A percentile compares a stretch with the other conserved stretches of the same genome.
Conservation (phyloP, 2,329 filamentous ascomycete species). For the Seiridium cupressi region DNA sequence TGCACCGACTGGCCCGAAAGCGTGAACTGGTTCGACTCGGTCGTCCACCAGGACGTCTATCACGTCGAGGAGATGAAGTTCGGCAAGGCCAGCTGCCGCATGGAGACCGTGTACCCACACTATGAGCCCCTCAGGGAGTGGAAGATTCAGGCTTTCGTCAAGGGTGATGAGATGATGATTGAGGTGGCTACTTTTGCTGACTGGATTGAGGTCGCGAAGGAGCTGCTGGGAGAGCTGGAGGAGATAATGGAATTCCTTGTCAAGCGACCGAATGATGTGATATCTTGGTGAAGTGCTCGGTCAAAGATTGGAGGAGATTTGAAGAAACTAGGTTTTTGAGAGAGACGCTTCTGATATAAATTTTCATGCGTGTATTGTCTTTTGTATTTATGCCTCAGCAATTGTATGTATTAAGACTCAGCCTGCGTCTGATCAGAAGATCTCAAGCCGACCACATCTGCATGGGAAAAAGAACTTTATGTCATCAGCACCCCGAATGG, state of each 20-base stretch:
- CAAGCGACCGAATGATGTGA: conserved; percentile 24
- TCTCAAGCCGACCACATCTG: not conserved
- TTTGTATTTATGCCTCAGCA: too few species aligned
- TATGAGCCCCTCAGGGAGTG: conserved; percentile 54
- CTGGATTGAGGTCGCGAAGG: conserved; percentile 50
- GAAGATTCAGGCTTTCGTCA: conserved; percentile 61
- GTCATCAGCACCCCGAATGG: conserved; percentile 12
- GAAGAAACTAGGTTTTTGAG: too few species aligned
- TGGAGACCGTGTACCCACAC: conserved; percentile 60
- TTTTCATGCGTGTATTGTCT: too few species aligned
- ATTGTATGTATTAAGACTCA: too few species aligned
- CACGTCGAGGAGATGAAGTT: conserved; percentile 56
- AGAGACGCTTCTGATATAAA: too few species aligned
- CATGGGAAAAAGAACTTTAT: conserved; percentile 7
- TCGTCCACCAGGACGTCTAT: conserved; percentile 59
- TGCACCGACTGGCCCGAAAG: conserved; percentile 44
- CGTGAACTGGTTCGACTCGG: conserved; percentile 49
- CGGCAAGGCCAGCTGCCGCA: conserved; percentile 33
- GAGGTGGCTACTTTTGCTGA: conserved; percentile 60
- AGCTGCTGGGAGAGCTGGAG: conserved; percentile 49
- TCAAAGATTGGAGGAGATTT: too few species aligned
- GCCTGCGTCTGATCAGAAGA: not conserved
- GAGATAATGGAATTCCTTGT: conserved; percentile 39
- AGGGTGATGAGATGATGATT: conserved; percentile 48
- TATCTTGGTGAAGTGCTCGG: not conserved